phyloP scores from a whole-genome alignment of 139 green algal species.

The Chlamydomonas urium region DNA sequence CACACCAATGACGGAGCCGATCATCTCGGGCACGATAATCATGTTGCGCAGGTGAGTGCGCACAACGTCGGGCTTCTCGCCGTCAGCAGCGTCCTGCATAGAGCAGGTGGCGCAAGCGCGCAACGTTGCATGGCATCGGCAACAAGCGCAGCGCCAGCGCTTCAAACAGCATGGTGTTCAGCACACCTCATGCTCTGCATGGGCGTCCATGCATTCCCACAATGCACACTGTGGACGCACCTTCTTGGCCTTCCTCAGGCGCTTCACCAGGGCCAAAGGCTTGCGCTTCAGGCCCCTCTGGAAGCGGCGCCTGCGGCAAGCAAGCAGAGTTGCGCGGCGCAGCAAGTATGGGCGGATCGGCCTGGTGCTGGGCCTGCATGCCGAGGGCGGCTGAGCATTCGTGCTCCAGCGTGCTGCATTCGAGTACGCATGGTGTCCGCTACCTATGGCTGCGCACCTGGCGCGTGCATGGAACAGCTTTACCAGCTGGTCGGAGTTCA shows the following conservation, averaged over 20 bases:
- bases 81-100: slow-evolving; percentile 47
- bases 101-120: no score
- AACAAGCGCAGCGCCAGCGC: no score
- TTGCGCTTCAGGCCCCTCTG: slow-evolving; percentile 96
- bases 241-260: slow-evolving; percentile 93
- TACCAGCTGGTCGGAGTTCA: slow-evolving; percentile 78
- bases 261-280: slow-evolving; percentile 93
- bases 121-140: no score
- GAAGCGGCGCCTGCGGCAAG: slow-evolving; percentile 75
- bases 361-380: no score
- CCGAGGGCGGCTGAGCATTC: no score
- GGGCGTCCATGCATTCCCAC: no score
- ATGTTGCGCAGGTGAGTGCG: slow-evolving; percentile 99
- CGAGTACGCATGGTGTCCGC: no score
- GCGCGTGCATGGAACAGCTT: slow-evolving; percentile 72
- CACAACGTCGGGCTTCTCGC: slow-evolving; percentile 97
- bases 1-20: slow-evolving; percentile 94
- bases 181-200: neutral
- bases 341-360: no score
- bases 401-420: no score
- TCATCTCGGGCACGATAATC: slow-evolving; percentile 99
- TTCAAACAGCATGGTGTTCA: neutral
- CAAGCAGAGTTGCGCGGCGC: no score
- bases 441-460: no score
- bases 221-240: no score